A percentile compares a stretch with the other conserved stretches of the same genome.
Evolutionary conservation across 2,329 filamentous ascomycete genomes (phyloP).

Genomic region (Pleochaeta shiraiana): DNA sequence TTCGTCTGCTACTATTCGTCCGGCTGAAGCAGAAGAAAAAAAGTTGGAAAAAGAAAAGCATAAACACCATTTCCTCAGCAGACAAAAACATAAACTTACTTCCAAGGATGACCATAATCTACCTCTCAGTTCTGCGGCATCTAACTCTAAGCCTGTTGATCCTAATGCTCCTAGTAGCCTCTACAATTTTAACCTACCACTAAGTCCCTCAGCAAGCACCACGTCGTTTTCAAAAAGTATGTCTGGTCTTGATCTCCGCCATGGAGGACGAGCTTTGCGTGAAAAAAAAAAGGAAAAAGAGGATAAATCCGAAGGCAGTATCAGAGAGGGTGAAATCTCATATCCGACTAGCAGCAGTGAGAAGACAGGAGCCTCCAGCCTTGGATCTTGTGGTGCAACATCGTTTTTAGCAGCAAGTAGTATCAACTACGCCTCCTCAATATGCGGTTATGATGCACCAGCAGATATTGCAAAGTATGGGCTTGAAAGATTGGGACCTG

Average conservation of each 20-base stretch:
- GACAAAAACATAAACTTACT: constrained; percentile 57
- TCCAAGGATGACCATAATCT: constrained; percentile 52
- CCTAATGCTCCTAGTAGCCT: constrained; percentile 53
- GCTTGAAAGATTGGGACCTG: constrained; percentile 45
- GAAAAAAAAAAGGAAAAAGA: constrained; percentile 51
- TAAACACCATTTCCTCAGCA: constrained; percentile 58
- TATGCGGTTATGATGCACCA: constrained; percentile 27
- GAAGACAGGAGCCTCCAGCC: constrained; percentile 32
- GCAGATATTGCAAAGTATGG: constrained; percentile 37
- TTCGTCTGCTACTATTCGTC: constrained; percentile 55
- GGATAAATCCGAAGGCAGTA: constrained; percentile 26
- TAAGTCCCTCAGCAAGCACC: constrained; percentile 40
- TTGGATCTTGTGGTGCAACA: constrained; percentile 24
- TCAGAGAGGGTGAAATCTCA: constrained; percentile 17
- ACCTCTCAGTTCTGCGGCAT: constrained; percentile 52
- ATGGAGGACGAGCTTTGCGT: constrained; percentile 51
- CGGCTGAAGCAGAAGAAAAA: constrained; percentile 34
- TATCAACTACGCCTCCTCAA: constrained; percentile 15
- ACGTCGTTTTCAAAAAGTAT: constrained; percentile 60
- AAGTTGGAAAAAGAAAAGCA: constrained; percentile 46
- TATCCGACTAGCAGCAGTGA: constrained; percentile 16
- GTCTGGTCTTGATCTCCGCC: constrained; percentile 56
- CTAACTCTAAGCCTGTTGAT: constrained; percentile 55
- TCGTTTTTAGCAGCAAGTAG: constrained; percentile 17
- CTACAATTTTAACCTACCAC: constrained; percentile 57